These are phyloP conservation scores for Lecanicillium sp. DNA, from an alignment of 2,329 filamentous ascomycete species.

Conservation along the genomic window DNA sequence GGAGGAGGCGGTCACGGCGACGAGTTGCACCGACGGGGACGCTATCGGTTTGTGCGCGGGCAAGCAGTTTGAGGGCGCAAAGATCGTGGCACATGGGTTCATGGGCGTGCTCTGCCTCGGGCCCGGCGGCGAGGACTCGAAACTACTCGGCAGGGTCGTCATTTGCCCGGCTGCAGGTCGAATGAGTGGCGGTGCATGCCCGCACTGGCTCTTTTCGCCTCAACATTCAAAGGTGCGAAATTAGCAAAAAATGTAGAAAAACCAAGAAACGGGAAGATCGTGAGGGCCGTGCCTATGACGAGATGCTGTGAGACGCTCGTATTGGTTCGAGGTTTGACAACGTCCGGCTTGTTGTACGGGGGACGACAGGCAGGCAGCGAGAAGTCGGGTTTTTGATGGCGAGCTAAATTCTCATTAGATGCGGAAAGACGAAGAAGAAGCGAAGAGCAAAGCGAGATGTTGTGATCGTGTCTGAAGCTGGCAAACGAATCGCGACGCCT, in stretches of 20 bases:
- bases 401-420: neutral
- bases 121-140: too few species aligned
- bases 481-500: slow-evolving; percentile 9
- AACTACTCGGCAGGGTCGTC: neutral
- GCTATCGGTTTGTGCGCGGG: neutral
- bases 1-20: neutral
- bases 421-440: neutral
- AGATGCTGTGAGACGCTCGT: too few species aligned
- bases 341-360: too few species aligned
- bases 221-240: too few species aligned
- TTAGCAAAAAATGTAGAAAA: too few species aligned
- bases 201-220: too few species aligned
- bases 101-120: neutral
- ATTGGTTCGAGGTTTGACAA: too few species aligned
- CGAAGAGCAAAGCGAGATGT: neutral
- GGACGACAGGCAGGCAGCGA: too few species aligned
- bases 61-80: neutral
- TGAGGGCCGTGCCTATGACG: too few species aligned
- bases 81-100: slow-evolving; percentile 7
- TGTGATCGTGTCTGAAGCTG: neutral
- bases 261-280: too few species aligned
- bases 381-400: too few species aligned
- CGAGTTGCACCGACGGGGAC: neutral
- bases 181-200: too few species aligned
- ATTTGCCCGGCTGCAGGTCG: neutral